A percentile compares a stretch with the other conserved stretches of the same genome.
These are phyloP conservation scores for Aspergillus quadrilineatus DNA, from an alignment of 2,329 filamentous ascomycete genomes.

Conservation along the genomic window DNA sequence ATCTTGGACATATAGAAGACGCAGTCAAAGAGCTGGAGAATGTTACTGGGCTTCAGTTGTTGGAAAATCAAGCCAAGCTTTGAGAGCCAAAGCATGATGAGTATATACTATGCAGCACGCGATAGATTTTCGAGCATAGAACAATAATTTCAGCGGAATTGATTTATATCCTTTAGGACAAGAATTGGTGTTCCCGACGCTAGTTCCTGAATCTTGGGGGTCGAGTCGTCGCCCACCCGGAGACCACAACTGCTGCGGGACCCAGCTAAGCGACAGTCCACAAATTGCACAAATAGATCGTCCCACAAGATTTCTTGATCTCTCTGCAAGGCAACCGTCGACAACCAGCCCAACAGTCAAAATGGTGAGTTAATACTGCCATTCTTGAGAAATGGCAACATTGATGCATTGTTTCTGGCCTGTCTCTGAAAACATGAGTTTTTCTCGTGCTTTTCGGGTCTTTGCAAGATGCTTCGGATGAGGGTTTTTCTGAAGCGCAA, in stretches of 20 bases:
- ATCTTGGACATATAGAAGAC: conserved; percentile 71
- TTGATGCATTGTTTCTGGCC: conserved; percentile 6
- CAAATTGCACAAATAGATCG: conserved; percentile 30
- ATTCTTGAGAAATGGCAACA: conserved; percentile 27
- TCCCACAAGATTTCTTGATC: conserved; percentile 32
- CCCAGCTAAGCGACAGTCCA: conserved; percentile 45
- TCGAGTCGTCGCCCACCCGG: conserved; percentile 41
- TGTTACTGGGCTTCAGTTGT: conserved; percentile 63
- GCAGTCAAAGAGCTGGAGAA: conserved; percentile 79
- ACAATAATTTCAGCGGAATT: neutral
- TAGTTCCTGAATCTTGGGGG: neutral
- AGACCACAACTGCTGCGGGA: conserved; percentile 26
- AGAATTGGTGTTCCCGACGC: neutral
- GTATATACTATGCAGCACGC: no score
- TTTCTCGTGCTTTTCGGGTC: conserved; percentile 56
- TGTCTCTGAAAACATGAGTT: conserved; percentile 12
- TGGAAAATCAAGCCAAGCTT: conserved; percentile 39
- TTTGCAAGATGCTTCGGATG: conserved; percentile 98
- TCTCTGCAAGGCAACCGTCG: conserved; percentile 35
- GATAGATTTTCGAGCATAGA: neutral
- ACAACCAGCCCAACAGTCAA: conserved; percentile 42
- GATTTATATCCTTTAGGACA: neutral
- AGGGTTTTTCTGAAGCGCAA: conserved; percentile 84
- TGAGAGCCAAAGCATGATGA: neutral
- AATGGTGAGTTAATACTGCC: conserved; percentile 43